These are phyloP conservation scores for Eimeria praecox DNA, from an alignment of 169 alveolate genomes.

Conservation along the genomic window DNA sequence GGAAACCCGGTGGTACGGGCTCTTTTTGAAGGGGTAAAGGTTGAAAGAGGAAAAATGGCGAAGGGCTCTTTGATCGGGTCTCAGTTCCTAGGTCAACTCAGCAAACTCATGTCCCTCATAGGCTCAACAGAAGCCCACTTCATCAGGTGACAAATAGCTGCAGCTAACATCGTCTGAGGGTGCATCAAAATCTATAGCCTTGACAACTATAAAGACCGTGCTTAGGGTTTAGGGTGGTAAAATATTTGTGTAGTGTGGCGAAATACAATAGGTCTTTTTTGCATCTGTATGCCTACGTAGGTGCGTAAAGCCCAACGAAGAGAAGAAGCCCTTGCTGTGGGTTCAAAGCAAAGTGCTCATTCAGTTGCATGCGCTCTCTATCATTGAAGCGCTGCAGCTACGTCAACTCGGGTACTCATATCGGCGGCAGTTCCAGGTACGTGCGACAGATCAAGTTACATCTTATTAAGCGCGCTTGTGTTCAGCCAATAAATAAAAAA, in stretches of 20 bases:
- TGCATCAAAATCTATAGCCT: background rate
- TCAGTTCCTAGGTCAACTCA: slow-evolving; percentile 92
- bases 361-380: slow-evolving; percentile 94
- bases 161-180: background rate
- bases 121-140: slow-evolving; percentile 94
- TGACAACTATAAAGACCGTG: background rate
- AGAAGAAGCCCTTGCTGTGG: slow-evolving; percentile 92
- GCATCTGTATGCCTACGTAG: background rate
- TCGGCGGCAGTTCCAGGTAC: slow-evolving; percentile 83
- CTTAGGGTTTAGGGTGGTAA: background rate
- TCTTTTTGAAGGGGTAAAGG: slow-evolving; percentile 91
- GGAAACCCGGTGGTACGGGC: slow-evolving; percentile 88
- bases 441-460: background rate
- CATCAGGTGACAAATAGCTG: slow-evolving; percentile 84
- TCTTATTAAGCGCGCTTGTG: background rate
- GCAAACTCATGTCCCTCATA: slow-evolving; percentile 90
- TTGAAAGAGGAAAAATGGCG: slow-evolving; percentile 94
- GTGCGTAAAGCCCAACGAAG: slow-evolving; percentile 94
- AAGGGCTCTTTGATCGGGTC: slow-evolving; percentile 94
- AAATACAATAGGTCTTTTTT: background rate
- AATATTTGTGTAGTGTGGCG: background rate
- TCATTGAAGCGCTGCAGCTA: slow-evolving; percentile 93
- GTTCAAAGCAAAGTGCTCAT: slow-evolving; percentile 91
- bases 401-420: slow-evolving; percentile 94
- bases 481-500: background rate